A percentile compares a stretch with the other conserved stretches of the same genome.
Evolutionary conservation across 2,329 filamentous ascomycete species (phyloP).

Genomic region (Stemphylium lycopersici): DNA sequence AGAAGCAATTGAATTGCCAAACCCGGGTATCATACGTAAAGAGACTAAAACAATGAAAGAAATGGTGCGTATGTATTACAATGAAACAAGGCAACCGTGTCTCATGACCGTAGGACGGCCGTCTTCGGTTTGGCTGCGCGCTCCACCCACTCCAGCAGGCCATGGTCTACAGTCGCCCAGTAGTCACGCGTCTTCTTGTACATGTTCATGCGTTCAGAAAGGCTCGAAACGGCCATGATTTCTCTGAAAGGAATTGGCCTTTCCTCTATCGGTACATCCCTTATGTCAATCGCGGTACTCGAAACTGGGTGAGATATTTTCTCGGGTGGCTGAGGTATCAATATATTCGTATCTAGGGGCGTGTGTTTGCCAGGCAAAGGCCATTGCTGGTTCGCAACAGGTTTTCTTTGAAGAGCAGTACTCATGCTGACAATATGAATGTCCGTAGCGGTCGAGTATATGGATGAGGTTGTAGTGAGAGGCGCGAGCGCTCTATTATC

Average conservation of each 20-base stretch:
- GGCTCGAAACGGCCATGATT: conserved; percentile 33
- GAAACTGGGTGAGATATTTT: conserved; percentile 39
- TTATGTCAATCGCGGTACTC: conserved; percentile 39
- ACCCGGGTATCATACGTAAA: too few relatives aligned
- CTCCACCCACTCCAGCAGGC: conserved; percentile 37
- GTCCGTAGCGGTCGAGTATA: conserved; percentile 5
- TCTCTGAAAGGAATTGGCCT: conserved; percentile 42
- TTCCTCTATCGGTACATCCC: conserved; percentile 21
- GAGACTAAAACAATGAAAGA: too few relatives aligned
- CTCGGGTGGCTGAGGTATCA: conserved; percentile 1
- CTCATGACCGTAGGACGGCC: neutral
- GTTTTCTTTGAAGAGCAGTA: neutral
- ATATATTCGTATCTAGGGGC: neutral
- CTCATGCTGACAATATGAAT: neutral
- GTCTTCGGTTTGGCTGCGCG: conserved; percentile 8
- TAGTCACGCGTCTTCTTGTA: conserved; percentile 44
- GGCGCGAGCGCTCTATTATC: neutral
- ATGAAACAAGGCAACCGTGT: too few relatives aligned
- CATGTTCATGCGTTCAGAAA: conserved; percentile 37
- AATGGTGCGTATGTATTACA: too few relatives aligned
- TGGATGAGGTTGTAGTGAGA: conserved; percentile 11
- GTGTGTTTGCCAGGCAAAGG: neutral
- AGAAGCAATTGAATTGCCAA: too few relatives aligned
- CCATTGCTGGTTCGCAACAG: neutral
- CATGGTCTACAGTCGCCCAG: conserved; percentile 46